These are phyloP conservation scores for Globisporangium spinosum DNA, from an alignment of 352 stramenopile genomes.

Conservation along the genomic window DNA sequence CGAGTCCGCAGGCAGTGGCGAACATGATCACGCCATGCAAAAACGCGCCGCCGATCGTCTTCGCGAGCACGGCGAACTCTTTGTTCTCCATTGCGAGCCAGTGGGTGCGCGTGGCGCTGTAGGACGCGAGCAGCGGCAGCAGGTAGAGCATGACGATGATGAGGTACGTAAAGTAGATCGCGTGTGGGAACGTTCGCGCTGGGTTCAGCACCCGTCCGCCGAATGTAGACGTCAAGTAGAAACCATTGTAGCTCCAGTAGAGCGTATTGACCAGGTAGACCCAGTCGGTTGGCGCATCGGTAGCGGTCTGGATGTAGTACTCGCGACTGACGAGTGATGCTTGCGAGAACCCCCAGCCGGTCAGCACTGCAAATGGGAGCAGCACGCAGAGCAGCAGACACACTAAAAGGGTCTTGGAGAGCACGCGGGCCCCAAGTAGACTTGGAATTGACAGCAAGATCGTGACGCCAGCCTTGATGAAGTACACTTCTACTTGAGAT, in stretches of 20 bases:
- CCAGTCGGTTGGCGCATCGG: conserved; percentile 49
- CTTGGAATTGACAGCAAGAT: conserved; percentile 26
- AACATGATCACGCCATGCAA: conserved; percentile 79
- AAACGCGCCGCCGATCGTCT: conserved; percentile 65
- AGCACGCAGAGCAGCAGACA: conserved; percentile 30
- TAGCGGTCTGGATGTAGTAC: conserved; percentile 10
- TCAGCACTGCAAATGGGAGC: conserved; percentile 67
- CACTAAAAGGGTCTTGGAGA: conserved; percentile 39
- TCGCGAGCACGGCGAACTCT: conserved; percentile 62
- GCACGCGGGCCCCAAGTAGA: conserved; percentile 44
- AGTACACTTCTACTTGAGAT: conserved; percentile 4
- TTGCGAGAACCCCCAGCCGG: conserved; percentile 19
- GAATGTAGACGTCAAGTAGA: conserved; percentile 81
- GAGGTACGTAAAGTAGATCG: conserved; percentile 71
- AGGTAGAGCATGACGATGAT: conserved; percentile 66
- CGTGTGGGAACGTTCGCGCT: conserved; percentile 30
- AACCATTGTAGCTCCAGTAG: conserved; percentile 94
- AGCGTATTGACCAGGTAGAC: conserved; percentile 86
- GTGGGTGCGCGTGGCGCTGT: conserved; percentile 35
- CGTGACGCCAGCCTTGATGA: conserved; percentile 20
- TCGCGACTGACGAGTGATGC: conserved; percentile 7
- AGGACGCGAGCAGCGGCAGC: conserved; percentile 75
- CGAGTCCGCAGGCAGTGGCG: conserved; percentile 61
- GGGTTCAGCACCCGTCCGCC: conserved; percentile 81
- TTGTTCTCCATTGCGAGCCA: conserved; percentile 75